These are phyloP conservation scores for Lactarius tabidus DNA, from an alignment of 768 basidiomycete species.

Conservation along the genomic window DNA sequence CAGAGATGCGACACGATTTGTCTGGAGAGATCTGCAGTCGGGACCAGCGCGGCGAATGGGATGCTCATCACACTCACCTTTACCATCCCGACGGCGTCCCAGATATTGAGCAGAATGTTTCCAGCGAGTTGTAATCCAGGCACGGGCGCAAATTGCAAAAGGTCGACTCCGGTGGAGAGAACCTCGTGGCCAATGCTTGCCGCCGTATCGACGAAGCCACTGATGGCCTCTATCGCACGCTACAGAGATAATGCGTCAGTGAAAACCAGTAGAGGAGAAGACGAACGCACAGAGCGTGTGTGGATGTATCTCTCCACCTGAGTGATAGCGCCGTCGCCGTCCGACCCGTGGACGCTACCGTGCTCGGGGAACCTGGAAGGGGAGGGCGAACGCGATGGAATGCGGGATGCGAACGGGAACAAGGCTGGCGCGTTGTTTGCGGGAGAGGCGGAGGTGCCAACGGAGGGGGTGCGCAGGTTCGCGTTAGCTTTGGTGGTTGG, in stretches of 20 bases:
- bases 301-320: slow-evolving; percentile 30
- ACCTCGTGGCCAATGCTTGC: no score
- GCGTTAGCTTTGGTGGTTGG: not conserved
- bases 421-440: not conserved
- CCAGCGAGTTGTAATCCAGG: slow-evolving; percentile 53
- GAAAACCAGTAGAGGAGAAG: not conserved
- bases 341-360: slow-evolving; percentile 11
- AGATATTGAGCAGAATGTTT: slow-evolving; percentile 52
- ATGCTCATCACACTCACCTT: slow-evolving; percentile 41
- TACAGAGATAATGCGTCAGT: slow-evolving; percentile 9
- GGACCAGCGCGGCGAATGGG: not conserved
- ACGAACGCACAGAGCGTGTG: slow-evolving; percentile 30
- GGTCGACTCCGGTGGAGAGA: slow-evolving; percentile 39
- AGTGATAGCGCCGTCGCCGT: slow-evolving; percentile 5
- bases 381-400: slow-evolving; percentile 10
- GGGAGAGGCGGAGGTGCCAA: not conserved
- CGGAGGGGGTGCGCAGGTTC: slow-evolving; percentile 20
- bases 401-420: slow-evolving; percentile 21
- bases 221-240: slow-evolving; percentile 28
- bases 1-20: slow-evolving; percentile 62
- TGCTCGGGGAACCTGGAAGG: not conserved
- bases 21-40: slow-evolving; percentile 36
- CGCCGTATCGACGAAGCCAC: slow-evolving; percentile 40
- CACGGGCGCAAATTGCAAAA: slow-evolving; percentile 52
- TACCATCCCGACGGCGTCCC: slow-evolving; percentile 57